Evolutionary conservation across 257 asterid species (phyloP).

Genomic region (Mitragyna speciosa): DNA sequence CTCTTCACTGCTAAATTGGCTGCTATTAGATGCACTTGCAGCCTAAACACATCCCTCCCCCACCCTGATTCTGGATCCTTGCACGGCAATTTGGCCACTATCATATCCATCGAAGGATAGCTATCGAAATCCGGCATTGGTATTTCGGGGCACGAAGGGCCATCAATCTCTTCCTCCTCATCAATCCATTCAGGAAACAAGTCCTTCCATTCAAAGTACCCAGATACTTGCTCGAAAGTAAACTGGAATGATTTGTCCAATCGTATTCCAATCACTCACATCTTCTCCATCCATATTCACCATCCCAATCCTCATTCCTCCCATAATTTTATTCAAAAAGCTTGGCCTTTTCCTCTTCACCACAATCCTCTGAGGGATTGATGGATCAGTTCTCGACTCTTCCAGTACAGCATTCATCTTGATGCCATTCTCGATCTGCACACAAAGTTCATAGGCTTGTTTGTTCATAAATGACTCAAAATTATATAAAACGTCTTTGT

Average conservation of each 20-base stretch:
- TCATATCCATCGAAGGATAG: conserved; percentile 49
- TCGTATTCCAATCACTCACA: conserved; percentile 50
- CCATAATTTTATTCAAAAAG: conserved; percentile 48
- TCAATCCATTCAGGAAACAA: conserved; percentile 96
- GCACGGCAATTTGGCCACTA: conserved; percentile 76
- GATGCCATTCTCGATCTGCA: conserved; percentile 40
- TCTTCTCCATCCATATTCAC: conserved; percentile 85
- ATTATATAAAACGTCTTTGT: not conserved
- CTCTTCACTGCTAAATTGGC: conserved; percentile 64
- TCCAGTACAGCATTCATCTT: conserved; percentile 69
- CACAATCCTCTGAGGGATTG: conserved; percentile 33
- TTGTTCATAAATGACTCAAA: too few species aligned
- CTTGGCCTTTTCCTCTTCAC: conserved; percentile 64
- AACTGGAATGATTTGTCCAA: conserved; percentile 39
- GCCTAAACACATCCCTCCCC: conserved; percentile 77
- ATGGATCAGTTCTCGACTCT: conserved; percentile 25
- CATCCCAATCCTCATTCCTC: conserved; percentile 61
- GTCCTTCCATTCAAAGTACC: conserved; percentile 63
- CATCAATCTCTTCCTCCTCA: conserved; percentile 87
- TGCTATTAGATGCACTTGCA: conserved; percentile 68
- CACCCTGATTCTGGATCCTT: conserved; percentile 51
- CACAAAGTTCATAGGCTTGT: not conserved
- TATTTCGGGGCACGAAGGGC: conserved; percentile 76
- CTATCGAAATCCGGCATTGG: conserved; percentile 62
- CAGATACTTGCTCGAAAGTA: conserved; percentile 49